Evolutionary conservation across 352 stramenopile genomes (phyloP), one percentile per base, ranked within the genome.

Genomic region (Pythium insidiosum): DNA sequence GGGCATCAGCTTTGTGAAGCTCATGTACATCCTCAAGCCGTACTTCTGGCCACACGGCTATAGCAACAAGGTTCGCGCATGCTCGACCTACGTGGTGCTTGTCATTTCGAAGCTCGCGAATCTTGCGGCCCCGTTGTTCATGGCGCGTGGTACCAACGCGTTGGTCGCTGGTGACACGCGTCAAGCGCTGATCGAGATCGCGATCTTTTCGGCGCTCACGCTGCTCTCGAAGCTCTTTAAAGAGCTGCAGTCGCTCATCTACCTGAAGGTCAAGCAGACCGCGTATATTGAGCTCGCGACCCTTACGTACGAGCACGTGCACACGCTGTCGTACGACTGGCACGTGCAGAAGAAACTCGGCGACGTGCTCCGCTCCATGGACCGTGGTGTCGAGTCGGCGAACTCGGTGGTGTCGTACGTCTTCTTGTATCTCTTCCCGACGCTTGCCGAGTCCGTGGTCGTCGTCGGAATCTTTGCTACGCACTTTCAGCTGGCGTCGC

Each of bases 331-430:
- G 56, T 89, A 99, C 38, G 92, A 99, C 72, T 99, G 95, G 95
- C 95, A 99, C 68, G 72, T 99, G 24, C 87, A 86, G 39, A 99
- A 99, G 68, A 98, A 98, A 58, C 72, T 98, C 37, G 95, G 96
- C 21, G 95, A 98, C 59, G 93, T 98, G 24, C 72, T 99, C 34
- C 76, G 95, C 22, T 92, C 80, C 0, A 97, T 97, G 85, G 87
- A 97, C 58, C 71, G 91, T 19, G 88, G 90, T 33, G 84, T 96
- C 22, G 75, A 91, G 45, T 94, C 88, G n/a, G 88, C 88, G 24
- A 95, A 96, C 63, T 93, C 78, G 23, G 79, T 99, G 20, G 96
- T 99, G 56, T 98, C 94, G 35, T 99, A 98, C 61, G 66, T 98
- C 12, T 98, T 99, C 46, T 52, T 99, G 9, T 98, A 96, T 51